Base-by-base conservation (phyloP, 768 basidiomycete species). In the Lactifluus hygrophoroides region DNA sequence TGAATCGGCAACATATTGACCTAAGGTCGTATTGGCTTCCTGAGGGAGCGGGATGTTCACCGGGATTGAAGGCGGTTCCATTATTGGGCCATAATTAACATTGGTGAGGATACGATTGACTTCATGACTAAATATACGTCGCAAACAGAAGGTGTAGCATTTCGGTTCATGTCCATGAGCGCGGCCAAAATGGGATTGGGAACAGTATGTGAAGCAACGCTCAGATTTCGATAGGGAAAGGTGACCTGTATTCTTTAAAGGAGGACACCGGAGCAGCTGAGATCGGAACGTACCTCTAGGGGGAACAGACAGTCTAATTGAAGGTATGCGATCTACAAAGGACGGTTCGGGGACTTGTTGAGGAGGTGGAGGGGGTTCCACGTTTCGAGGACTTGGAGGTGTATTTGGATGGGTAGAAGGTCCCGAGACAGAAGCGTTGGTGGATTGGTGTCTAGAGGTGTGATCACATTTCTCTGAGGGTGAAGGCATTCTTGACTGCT, bases 141-240 rank as follows among this genome's bases (percentile, higher is more conserved):
- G 72, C n/a, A 74, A 53, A 57, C 73, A 74, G n/a, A 73, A 52
- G 5, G 72, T 65, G 56, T 70, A 68, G 57, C 73, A 74, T 61
- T 65, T 67, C 3, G 73, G 72, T 47, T 72, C 69, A 23, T 65
- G 54, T n/a, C 66, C 64, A 32, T 68, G 60, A 11, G 66, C 61
- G 21, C 73, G 71, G 10, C 71, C 69, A 17, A 62, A 60, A 32
- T 69, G 57, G 51, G 63, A 66, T 51, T 74, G 72, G 16, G 69
- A 68, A 64, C 72, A 72, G 63, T 69, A 73, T 2, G 69, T 71
- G 51, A 73, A 66, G 61, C 71, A 74, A n/a, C 70, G 66, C 54
- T 72, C 69, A 60, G 71, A 71, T 16, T 68, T 65, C 34, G 69
- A 61, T 27, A 68, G 61, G 10, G 71, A 71, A 66, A 69, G 65